Conservation (phyloP, 2,329 filamentous ascomycete genomes). For the Elsinoe batatas region DNA sequence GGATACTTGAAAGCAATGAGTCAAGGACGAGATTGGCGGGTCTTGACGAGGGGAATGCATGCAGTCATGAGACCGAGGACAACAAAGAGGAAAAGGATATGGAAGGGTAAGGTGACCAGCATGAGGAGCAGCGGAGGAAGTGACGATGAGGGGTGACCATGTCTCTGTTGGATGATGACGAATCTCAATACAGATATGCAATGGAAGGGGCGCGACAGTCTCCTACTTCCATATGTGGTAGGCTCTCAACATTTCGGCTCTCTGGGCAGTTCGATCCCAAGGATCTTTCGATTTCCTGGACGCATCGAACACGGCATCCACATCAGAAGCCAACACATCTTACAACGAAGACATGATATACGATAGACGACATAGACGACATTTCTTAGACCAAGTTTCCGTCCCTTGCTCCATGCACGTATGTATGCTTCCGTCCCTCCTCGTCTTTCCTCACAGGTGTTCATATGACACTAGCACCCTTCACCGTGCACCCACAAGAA, state of each 20-base stretch:
- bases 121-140: background rate
- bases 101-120: background rate
- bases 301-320: background rate
- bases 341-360: background rate
- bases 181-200: no score
- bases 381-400: background rate
- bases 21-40: background rate
- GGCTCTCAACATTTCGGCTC: background rate
- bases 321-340: background rate
- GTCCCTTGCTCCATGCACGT: background rate
- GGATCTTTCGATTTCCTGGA: background rate
- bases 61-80: background rate
- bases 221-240: no score
- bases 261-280: background rate
- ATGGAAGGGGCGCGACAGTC: background rate
- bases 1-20: slow-evolving; percentile 28
- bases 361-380: background rate
- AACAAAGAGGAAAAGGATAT: background rate
- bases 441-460: no score
- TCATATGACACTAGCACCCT: no score
- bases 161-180: no score
- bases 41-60: background rate
- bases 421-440: background rate
- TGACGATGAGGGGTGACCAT: background rate
- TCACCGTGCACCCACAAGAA: no score